These are phyloP conservation scores for Colletotrichum sp. DNA, from an alignment of 2,329 filamentous ascomycete genomes.

Conservation along the genomic window DNA sequence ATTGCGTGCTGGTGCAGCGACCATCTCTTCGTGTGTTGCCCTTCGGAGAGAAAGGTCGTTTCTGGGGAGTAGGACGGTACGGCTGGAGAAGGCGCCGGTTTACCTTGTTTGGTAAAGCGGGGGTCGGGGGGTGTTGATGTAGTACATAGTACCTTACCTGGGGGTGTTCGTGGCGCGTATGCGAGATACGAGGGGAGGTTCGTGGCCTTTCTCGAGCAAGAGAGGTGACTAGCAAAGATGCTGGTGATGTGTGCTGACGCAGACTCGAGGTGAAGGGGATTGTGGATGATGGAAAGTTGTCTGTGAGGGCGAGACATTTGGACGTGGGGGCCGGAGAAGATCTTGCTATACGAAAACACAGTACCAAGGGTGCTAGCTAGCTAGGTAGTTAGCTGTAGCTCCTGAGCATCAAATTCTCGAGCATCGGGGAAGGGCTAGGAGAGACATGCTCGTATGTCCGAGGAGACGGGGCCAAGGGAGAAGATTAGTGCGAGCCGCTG, in stretches of 20 bases:
- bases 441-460: neutral
- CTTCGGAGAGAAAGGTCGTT: neutral
- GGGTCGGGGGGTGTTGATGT: neutral
- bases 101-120: neutral
- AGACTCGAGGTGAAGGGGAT: neutral
- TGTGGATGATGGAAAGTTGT: neutral
- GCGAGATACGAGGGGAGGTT: neutral
- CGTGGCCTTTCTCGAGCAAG: neutral
- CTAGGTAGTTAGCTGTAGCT: neutral
- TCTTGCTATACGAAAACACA: neutral
- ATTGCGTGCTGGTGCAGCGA: neutral
- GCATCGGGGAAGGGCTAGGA: neutral
- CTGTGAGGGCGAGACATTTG: neutral
- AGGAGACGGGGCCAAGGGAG: neutral
- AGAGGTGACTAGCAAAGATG: neutral
- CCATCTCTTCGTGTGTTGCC: neutral
- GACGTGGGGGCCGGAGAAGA: neutral
- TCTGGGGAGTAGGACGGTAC: neutral
- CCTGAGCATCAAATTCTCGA: neutral
- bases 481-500: too few relatives aligned
- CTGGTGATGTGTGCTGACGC: constrained; percentile 7
- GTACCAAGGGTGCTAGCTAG: neutral
- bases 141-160: neutral
- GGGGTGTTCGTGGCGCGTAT: neutral
- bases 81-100: neutral